phyloP scores from a whole-genome alignment of 202 grass and related monocot species.

The Setaria viridis region DNA sequence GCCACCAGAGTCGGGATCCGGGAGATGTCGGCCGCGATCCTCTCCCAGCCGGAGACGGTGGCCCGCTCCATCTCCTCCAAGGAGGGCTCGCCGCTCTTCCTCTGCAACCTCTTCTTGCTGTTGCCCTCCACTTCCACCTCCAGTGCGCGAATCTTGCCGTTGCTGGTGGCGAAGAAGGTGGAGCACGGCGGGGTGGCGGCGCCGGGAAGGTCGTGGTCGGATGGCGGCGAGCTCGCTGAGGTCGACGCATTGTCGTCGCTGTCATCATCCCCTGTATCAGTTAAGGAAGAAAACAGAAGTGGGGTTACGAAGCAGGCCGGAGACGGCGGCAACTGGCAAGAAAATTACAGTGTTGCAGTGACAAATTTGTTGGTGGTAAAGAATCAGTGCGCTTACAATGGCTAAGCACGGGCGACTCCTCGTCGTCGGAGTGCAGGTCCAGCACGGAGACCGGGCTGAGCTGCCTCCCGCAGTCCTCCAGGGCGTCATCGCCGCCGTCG shows the following conservation, averaged over 20 bases:
- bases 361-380: not conserved
- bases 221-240: slow-evolving; percentile 36
- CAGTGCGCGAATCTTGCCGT: not conserved
- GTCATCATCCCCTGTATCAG: slow-evolving; percentile 49
- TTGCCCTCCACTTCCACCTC: not conserved
- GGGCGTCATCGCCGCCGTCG: not conserved
- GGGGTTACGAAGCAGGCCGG: not conserved
- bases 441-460: slow-evolving; percentile 84
- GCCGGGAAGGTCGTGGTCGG: not conserved
- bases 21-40: slow-evolving; percentile 44
- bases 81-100: not conserved
- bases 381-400: slow-evolving; percentile 41
- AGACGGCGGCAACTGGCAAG: not conserved
- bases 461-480: slow-evolving; percentile 23
- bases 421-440: slow-evolving; percentile 69
- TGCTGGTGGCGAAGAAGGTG: not conserved
- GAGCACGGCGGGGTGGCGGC: not conserved
- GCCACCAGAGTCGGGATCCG: slow-evolving; percentile 57
- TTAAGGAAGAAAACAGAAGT: slow-evolving; percentile 15
- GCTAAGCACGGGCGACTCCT: slow-evolving; percentile 31
- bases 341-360: not conserved
- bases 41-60: slow-evolving; percentile 46
- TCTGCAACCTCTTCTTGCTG: slow-evolving; percentile 11
- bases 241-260: slow-evolving; percentile 48
- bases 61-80: slow-evolving; percentile 15